Base-by-base conservation (phyloP, 1,284 basidiomycete genomes). In the Ustilago esculenta region DNA sequence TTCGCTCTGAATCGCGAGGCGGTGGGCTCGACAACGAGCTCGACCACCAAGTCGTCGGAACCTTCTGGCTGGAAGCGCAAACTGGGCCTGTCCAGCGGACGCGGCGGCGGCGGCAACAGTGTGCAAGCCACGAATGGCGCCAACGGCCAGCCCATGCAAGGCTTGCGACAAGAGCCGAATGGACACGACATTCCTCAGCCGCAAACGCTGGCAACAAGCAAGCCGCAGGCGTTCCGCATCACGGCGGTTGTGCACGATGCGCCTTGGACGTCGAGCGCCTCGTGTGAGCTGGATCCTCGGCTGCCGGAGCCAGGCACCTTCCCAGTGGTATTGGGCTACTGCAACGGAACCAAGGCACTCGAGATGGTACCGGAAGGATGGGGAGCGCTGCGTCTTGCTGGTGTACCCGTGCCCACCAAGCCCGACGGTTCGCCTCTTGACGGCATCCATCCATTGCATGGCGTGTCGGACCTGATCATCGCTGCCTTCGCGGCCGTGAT, bases 281-380 rank as follows among this genome's bases (percentile, higher is more conserved):
- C 27, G 17, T 37, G 29, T 2, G n/a, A 33, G 2, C 5, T 57
- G 29, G 63, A 71, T 34, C 25, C 68, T 6, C 46, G 64, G 1
- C n/a, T 75, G 12, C 70, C 73, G 6, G 66, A 65, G 14, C 23
- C 65, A 6, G 60, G 64, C 24, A 58, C 70, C 1, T 75, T 75
- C 44, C 73, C 73, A 1, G 63, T 73, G 11, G 73, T 75, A 23
- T 21, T 75, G 21, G 73, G 64, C 32, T 69, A 70, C 44, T 75
- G 73, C 55, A 65, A 75, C 43, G 55, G 58, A 5, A 25, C 29
- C 5, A 55, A 67, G 20, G 49, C 25, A 8, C 32, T 75, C 27
- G 70, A 75, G 35, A 58, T 75, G 60, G 61, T 75, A 4, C 58
- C 65, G 1, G 73, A 75, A 39, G 73, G 73, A 5, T 75, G 70